Conservation (phyloP, 2,329 filamentous ascomycete species). For the Pyrenochaeta sp. region DNA sequence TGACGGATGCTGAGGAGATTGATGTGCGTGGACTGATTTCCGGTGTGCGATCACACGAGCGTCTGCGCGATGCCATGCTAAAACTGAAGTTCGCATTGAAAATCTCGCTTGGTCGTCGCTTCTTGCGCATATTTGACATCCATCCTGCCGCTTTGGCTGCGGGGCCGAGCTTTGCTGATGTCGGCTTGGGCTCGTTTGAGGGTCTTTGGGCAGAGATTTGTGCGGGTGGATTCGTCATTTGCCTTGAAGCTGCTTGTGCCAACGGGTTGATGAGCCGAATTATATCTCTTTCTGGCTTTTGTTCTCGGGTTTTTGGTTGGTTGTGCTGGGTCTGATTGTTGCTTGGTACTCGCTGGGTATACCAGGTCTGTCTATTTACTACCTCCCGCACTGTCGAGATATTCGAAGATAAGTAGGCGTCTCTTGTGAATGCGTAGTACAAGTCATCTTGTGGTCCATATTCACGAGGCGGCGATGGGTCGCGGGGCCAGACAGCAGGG, state of each 20-base stretch:
- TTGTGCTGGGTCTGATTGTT: background rate
- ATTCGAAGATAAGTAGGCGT: slow-evolving; percentile 13
- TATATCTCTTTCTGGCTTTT: background rate
- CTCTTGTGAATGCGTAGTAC: slow-evolving; percentile 12
- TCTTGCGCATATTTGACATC: background rate
- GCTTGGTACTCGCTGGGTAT: background rate
- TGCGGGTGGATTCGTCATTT: background rate
- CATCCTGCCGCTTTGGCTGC: background rate
- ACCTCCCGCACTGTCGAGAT: background rate
- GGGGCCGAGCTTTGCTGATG: background rate
- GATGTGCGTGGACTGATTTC: slow-evolving; percentile 22
- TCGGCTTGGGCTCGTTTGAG: background rate
- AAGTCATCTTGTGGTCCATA: slow-evolving; percentile 19
- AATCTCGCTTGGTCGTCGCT: slow-evolving; percentile 11
- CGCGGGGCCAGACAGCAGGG: slow-evolving; percentile 13
- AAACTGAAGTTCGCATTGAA: slow-evolving; percentile 26
- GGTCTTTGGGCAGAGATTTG: background rate
- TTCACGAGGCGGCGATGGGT: slow-evolving; percentile 20
- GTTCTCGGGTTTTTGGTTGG: background rate
- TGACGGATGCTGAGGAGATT: slow-evolving; percentile 9
- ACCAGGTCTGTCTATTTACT: background rate
- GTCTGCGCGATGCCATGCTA: slow-evolving; percentile 7
- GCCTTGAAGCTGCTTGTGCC: background rate
- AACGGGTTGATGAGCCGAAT: background rate
- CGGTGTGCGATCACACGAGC: slow-evolving; percentile 14